phyloP scores from a whole-genome alignment of 495 filamentous ascomycete genomes.

The Xylaria flabelliformis region DNA sequence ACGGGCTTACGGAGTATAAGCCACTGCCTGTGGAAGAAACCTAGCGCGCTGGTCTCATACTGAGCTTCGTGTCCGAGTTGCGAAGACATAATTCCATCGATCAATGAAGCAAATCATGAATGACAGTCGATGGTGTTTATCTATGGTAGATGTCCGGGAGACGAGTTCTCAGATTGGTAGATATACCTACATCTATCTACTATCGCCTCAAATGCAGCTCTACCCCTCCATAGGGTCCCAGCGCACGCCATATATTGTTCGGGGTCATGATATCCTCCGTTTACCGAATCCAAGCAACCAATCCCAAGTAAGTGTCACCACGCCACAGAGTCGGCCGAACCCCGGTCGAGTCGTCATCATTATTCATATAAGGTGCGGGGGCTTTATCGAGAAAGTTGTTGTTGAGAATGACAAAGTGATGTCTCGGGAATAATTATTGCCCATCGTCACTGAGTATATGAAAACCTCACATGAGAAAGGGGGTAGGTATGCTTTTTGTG shows the following conservation, averaged over 20 bases:
- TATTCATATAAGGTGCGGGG: neutral
- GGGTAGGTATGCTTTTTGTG: neutral
- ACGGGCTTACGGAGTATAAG: constrained; percentile 32
- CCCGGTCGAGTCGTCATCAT: neutral
- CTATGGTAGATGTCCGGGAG: neutral
- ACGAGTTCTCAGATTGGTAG: neutral
- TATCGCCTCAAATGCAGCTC: too few species aligned
- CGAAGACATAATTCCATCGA: constrained; percentile 29
- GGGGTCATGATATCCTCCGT: neutral
- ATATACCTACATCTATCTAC: neutral
- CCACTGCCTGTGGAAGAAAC: constrained; percentile 39
- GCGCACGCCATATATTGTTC: neutral
- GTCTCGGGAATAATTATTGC: neutral
- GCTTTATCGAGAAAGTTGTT: neutral
- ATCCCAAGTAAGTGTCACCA: neutral
- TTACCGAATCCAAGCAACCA: neutral
- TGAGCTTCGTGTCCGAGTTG: constrained; percentile 29
- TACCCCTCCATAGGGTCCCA: neutral
- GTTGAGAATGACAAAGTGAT: neutral
- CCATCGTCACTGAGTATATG: neutral
- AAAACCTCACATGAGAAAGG: neutral
- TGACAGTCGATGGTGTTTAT: neutral
- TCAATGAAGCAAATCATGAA: neutral
- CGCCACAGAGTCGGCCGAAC: constrained; percentile 8
- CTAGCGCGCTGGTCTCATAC: constrained; percentile 28